Base-by-base conservation (phyloP, 2,329 filamentous ascomycete genomes). In the Talaromyces sp. region DNA sequence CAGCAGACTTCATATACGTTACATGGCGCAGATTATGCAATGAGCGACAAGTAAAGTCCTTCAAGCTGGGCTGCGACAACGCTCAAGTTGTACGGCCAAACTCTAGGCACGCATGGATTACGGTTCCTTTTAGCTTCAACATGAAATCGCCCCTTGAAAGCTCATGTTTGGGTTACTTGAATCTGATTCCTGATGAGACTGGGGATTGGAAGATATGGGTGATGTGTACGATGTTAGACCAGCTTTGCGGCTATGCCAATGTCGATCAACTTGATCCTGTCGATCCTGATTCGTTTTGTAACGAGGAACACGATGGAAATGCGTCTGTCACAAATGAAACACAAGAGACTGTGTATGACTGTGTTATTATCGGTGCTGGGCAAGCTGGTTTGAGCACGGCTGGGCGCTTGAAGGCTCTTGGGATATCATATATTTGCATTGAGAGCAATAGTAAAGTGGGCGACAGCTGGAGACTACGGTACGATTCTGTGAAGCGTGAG, bases 391-490 rank as follows among this genome's bases (percentile, higher is more conserved):
- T 81, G 1, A 73, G 74, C 26, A 68, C 72, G 3, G 78, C 75
- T 17, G 79, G 77, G 17, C 72, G 79, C 3, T 65, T 80, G 14
- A 71, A 77, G 62, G 76, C 79, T 43, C 67, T 81, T 10, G 73
- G 74, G 2, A 62, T 80, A 4, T 70, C 71, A 0, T 74, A 77
- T 29, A 66, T 81, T 8, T 70, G 81, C n/a, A 69, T 82, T 50
- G 79, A 81, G 52, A 70, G 72, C 26, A 76, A 77, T 32, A 66
- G 68, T 24, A 65, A 70, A 0, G 70, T 81, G 4, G 79, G 80
- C 1, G 75, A 80, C 57, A 78, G 76, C 51, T 82, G 79, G 79
- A 69, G 70, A 1, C 71, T 75, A 54, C 70, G 79, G 54, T 81
- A 82, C 62, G 75, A 78, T 43, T 77, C 77, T 21, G 69, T 77